Conservation (phyloP, 1,139 yeast species). For the Tardiomyces digboiensis region DNA sequence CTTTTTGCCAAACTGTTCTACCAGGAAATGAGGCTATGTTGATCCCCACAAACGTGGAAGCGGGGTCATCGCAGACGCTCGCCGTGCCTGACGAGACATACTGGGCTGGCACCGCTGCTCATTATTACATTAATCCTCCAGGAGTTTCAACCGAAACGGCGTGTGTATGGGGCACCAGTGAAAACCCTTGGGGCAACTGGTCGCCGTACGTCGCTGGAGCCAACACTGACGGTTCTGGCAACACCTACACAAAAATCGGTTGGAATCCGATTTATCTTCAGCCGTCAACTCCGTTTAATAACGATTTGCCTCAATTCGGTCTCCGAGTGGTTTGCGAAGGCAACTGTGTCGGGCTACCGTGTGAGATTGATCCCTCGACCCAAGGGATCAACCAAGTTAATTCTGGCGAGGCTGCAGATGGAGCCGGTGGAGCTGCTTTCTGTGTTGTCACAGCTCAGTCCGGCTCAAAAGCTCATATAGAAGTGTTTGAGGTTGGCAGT, state of each 20-base stretch:
- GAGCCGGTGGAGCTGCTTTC: conserved; percentile 63
- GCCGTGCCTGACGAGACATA: conserved; percentile 78
- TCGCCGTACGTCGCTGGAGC: conserved; percentile 91
- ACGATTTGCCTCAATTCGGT: conserved; percentile 57
- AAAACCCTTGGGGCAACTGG: conserved; percentile 78
- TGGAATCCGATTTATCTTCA: conserved; percentile 86
- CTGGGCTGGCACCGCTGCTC: conserved; percentile 64
- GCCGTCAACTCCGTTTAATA: conserved; percentile 40
- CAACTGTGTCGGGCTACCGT: conserved; percentile 64
- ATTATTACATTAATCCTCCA: conserved; percentile 78
- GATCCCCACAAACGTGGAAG: conserved; percentile 62
- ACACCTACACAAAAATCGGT: conserved; percentile 74
- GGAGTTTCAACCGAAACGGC: conserved; percentile 71
- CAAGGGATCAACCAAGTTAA: conserved; percentile 47
- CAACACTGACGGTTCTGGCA: conserved; percentile 57
- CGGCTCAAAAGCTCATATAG: conserved; percentile 58
- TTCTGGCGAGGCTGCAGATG: conserved; percentile 27
- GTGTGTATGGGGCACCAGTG: conserved; percentile 73
- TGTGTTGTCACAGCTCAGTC: conserved; percentile 75
- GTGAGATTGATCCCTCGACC: conserved; percentile 67
- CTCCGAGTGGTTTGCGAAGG: conserved; percentile 63
- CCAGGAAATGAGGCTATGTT: conserved; percentile 95
- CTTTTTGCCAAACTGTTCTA: conserved; percentile 86
- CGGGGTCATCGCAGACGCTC: conserved; percentile 38
- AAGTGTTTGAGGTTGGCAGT: conserved; percentile 43